Percentiles rank a stretch among this genome's conserved stretches.
These are phyloP conservation scores for Anisodus tanguticus DNA, from an alignment of 257 asterid genomes.

Conservation along the genomic window DNA sequence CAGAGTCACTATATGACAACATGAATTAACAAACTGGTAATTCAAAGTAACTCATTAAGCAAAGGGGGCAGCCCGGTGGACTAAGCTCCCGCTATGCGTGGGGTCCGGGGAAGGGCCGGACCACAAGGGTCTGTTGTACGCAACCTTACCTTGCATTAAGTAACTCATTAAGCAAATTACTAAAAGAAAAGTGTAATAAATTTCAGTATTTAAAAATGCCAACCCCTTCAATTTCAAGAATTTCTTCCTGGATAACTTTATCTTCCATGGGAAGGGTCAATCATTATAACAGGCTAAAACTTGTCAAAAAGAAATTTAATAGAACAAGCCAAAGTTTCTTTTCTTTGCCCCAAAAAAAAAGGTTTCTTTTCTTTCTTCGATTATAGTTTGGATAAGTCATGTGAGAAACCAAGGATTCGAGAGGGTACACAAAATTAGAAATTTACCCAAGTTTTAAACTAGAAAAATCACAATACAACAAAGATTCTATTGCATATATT, in stretches of 20 bases:
- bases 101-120: too few relatives aligned
- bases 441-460: background rate
- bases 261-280: constrained; percentile 19
- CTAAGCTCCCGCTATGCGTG: too few relatives aligned
- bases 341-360: background rate
- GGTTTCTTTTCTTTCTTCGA: background rate
- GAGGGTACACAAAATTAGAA: background rate
- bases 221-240: background rate
- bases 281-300: background rate
- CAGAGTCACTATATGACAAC: constrained; percentile 14
- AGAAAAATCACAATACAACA: constrained; percentile 14
- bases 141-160: too few relatives aligned
- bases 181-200: background rate
- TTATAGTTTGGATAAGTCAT: background rate
- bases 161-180: background rate
- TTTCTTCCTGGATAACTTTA: constrained; percentile 17
- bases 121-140: too few relatives aligned
- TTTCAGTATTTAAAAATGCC: background rate
- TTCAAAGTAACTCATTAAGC: background rate
- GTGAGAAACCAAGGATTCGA: constrained; percentile 18
- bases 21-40: background rate
- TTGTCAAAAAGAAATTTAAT: too few relatives aligned
- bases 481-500: background rate
- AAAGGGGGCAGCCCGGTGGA: too few relatives aligned
- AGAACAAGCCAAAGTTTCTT: background rate